A percentile compares a stretch with the other conserved stretches of the same genome.
These are phyloP conservation scores for Neofusicoccum sp. DNA, from an alignment of 2,329 filamentous ascomycete species.

Conservation along the genomic window DNA sequence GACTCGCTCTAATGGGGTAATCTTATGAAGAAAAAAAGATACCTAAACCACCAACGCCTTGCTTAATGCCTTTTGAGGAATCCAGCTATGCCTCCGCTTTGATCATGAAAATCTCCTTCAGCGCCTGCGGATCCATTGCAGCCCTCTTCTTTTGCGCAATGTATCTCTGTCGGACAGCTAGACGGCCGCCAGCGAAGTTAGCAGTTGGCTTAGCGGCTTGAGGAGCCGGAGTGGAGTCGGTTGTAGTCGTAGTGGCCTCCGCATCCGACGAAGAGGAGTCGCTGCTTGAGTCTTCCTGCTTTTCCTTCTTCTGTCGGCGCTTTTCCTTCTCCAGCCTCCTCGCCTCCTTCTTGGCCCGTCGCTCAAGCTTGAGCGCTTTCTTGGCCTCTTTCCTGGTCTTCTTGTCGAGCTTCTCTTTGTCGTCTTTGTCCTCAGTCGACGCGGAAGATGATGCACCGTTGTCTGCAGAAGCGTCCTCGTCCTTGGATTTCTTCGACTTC, in stretches of 20 bases:
- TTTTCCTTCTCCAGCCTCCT: conserved; percentile 49
- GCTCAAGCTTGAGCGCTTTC: conserved; percentile 43
- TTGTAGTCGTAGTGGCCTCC: conserved; percentile 34
- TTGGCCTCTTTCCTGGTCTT: conserved; percentile 22
- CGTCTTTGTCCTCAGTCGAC: conserved; percentile 40
- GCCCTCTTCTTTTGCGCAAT: conserved; percentile 88
- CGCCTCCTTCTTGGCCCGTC: conserved; percentile 44
- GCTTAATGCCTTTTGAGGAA: conserved; percentile 5
- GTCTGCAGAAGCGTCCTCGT: conserved; percentile 21
- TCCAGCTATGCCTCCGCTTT: conserved; percentile 42
- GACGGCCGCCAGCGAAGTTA: conserved; percentile 54
- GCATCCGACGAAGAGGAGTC: conserved; percentile 21
- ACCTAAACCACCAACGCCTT: conserved; percentile 16
- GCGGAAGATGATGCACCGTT: conserved; percentile 21
- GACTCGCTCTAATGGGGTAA: not conserved
- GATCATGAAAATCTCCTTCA: conserved; percentile 83
- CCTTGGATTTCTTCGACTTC: conserved; percentile 31
- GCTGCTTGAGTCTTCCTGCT: conserved; percentile 27
- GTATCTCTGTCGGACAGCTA: conserved; percentile 74
- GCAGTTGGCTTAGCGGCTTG: conserved; percentile 44
- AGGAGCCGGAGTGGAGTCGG: conserved; percentile 38
- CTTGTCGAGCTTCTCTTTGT: conserved; percentile 37
- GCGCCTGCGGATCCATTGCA: conserved; percentile 72
- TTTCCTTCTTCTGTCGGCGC: conserved; percentile 40
- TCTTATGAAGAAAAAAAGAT: not conserved